Evolutionary conservation across 345 rosid genomes (phyloP), one percentile per base, ranked within the genome.

Genomic region (Hibiscus trionum): DNA sequence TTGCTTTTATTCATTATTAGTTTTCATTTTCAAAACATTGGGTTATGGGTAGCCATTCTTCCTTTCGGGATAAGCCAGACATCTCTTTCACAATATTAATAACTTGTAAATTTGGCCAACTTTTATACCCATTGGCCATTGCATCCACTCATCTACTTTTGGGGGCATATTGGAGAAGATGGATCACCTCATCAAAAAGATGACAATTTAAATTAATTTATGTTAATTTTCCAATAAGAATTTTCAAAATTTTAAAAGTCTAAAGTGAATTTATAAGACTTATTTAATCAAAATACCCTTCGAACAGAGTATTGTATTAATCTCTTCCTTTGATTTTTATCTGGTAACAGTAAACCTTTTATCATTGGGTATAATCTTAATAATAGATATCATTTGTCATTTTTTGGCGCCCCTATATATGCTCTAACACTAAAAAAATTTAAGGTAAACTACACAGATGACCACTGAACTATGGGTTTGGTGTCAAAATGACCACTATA

Each of bases 21-120:
- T 55, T n/a, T 33, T 11, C 50, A 7, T 17, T 61, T 61, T 60
- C 60, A 49, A 61, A 61, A 73, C 70, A 63, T 24, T 37, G 70
- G 15, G 26, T 2, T 29, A 29, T 21, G 24, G 24, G 31, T 69
- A 39, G 11, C 47, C n/a, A 8, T 58, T 21, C 33, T 61, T 2
- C 31, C 57, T 62, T 53, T 70, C 37, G 14, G 11, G 77, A 78
- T 66, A 60, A 71, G 65, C 42, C 55, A 61, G 0, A 29, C 55
- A 44, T 79, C 74, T 5, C 70, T 79, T 75, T 72, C 73, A 79
- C 33, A 59, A 58, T 35, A 69, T 7, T 27, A 11, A 57, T 11
- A 57, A 57, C 0, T 21, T 8, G 24, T 1, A 10, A 21, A 57
- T 14, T 57, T 26, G 8, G 58, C 44, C 55, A 60, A 19, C 66